These are phyloP conservation scores for Pichia sp. DNA, from an alignment of 1,139 yeast genomes.

Conservation along the genomic window DNA sequence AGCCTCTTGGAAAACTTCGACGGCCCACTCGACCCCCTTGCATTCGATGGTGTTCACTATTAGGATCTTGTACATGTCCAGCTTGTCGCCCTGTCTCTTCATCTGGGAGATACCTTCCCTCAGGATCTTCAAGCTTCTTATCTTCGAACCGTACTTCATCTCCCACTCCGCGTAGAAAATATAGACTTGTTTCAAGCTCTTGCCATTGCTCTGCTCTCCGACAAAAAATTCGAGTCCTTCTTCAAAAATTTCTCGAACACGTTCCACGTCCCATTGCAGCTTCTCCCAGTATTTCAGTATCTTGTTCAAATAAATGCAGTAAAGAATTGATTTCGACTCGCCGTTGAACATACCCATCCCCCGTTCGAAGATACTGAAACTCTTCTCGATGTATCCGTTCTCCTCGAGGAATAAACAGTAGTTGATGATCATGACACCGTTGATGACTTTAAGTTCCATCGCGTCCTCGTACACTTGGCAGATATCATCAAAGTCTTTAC, in stretches of 20 bases:
- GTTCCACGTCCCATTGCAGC: slow-evolving; percentile 42
- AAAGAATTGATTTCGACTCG: slow-evolving; percentile 63
- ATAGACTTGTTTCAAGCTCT: slow-evolving; percentile 40
- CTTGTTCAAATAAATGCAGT: slow-evolving; percentile 64
- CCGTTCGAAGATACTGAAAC: slow-evolving; percentile 62
- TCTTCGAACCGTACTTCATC: slow-evolving; percentile 42
- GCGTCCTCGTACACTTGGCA: slow-evolving; percentile 54
- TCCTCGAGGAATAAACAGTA: slow-evolving; percentile 62
- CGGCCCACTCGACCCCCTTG: slow-evolving; percentile 23
- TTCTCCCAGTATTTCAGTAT: slow-evolving; percentile 35
- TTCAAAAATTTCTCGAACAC: slow-evolving; percentile 72
- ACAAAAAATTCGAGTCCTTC: slow-evolving; percentile 41
- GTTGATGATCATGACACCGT: slow-evolving; percentile 62
- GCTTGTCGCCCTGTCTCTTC: slow-evolving; percentile 28
- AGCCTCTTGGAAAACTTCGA: slow-evolving; percentile 39
- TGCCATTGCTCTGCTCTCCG: slow-evolving; percentile 29
- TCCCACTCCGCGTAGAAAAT: slow-evolving; percentile 63
- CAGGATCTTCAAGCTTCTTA: slow-evolving; percentile 42
- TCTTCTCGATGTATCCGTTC: slow-evolving; percentile 43
- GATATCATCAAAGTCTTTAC: slow-evolving; percentile 42
- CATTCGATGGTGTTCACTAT: slow-evolving; percentile 23
- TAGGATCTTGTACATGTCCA: slow-evolving; percentile 33
- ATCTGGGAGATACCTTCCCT: slow-evolving; percentile 36
- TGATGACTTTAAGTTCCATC: slow-evolving; percentile 61
- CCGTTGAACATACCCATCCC: slow-evolving; percentile 60